Evolutionary conservation across 2,329 filamentous ascomycete species (phyloP), one percentile per base, ranked within the genome.

Genomic region (Huntiella abstrusa): DNA sequence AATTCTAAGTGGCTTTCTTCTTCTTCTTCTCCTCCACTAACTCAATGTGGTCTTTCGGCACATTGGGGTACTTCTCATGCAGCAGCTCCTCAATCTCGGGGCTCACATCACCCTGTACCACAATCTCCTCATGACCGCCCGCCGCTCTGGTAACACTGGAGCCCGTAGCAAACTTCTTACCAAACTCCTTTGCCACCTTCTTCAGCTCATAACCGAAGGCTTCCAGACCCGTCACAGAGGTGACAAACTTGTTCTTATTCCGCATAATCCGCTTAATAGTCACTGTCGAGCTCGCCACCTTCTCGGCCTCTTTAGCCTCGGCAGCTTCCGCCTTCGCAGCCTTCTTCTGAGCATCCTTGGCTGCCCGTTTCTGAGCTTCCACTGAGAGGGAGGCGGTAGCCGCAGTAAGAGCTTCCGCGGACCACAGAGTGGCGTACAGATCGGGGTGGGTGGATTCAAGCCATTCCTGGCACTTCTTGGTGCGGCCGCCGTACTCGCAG

Each of bases 381-480:
- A 96, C 67, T 45, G 83, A 91, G 53, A 98, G 78, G 33, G 83
- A 77, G 46, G 84, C 80, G 45, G 93, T 81, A 55, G 86, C 85
- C 52, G 83, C 82, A 62, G 81, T 79, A 52, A 95, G 67, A 12
- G 83, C 81, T 66, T 87, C 83, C 63, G 82, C 72, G 43, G 86
- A 94, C 72, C 93, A 95, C 62, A 98, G 73, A 56, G 69, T 68
- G 51, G 73, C 63, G 63, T 93, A 92, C 60, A 95, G 66, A 41
- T 72, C 69, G 3, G 77, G 73, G 55, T 94, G 72, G 53, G 77
- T 71, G 53, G 78, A 74, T 57, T 84, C 68, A 15, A 98, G 77
- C 91, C 91, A 98, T 62, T 96, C 87, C 63, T 88, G 82, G 67
- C 91, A 98, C 67, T 95, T 98, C 65, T 86, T 94, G 17, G 82